A percentile compares a stretch with the other conserved stretches of the same genome.
phyloP scores from a whole-genome alignment of 2,329 filamentous ascomycete genomes.

The Eutypa lata region DNA sequence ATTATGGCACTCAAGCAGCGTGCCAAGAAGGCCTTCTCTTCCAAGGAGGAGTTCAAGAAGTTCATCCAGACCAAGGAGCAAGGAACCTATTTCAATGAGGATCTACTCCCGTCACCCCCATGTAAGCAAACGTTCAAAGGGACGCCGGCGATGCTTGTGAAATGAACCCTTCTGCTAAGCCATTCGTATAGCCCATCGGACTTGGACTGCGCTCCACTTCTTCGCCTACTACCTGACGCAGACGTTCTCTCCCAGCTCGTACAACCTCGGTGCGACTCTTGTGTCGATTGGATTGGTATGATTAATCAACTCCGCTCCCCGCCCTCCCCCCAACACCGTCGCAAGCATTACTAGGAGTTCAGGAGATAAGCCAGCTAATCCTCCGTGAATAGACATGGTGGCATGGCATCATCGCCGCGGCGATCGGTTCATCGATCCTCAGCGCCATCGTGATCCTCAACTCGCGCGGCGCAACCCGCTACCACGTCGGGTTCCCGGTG shows the following conservation, averaged over 20 bases:
- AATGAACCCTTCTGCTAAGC: conserved; percentile 1
- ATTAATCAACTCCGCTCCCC: background rate
- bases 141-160: no score
- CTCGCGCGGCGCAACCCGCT: conserved; percentile 29
- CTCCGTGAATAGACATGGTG: conserved; percentile 20
- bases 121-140: background rate
- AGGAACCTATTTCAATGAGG: conserved; percentile 20
- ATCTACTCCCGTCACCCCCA: conserved; percentile 21
- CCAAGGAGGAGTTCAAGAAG: conserved; percentile 8
- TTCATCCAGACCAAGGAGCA: conserved; percentile 10
- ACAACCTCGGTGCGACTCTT: conserved; percentile 28
- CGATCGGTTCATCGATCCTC: conserved; percentile 28
- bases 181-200: conserved; percentile 11
- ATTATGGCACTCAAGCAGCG: no score
- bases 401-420: conserved; percentile 24
- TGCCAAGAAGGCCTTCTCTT: conserved; percentile 8
- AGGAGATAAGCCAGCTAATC: conserved; percentile 7
- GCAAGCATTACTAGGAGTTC: no score
- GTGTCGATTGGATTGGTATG: conserved; percentile 27
- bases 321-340: no score
- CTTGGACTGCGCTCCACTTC: conserved; percentile 25
- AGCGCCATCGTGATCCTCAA: conserved; percentile 31
- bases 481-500: conserved; percentile 35
- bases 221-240: conserved; percentile 31
- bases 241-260: conserved; percentile 31